Base-by-base conservation (phyloP, 1,284 basidiomycete species). In the Termitomyces sp. region DNA sequence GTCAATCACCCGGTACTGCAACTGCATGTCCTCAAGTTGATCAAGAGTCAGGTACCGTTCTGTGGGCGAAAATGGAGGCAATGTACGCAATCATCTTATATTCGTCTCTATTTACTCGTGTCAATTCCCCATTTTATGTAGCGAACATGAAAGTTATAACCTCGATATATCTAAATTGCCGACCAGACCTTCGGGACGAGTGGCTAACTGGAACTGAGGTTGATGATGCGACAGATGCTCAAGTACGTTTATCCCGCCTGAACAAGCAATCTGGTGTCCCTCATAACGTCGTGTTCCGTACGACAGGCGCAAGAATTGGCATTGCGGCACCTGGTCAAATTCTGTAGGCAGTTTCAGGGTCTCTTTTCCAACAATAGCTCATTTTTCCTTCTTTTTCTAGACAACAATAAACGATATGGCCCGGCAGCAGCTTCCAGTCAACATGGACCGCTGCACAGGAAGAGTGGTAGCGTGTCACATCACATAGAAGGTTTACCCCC, bases 111-210 rank as follows among this genome's bases (percentile, higher is more conserved):
- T 38, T 8, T 28, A 30, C 6, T 1, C 26, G 1, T 19, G 15
- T 28, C 3, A 28, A 33, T 2, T n/a, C 21, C 28, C 43, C 21
- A 24, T 40, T 52, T 47, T 41, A 50, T 54, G 26, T 65, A 96
- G 93, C 91, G 24, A 99, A 99, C 69, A 99, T 99, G 97, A 97
- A 98, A 72, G 92, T 98, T 58, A 99, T 99, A 67, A 99, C 97
- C 3, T 88, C 93, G 30, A 98, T 99, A 61, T 99, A 99, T 70
- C 78, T 99, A 57, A 97, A 98, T 66, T 98, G 95, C 68, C 81
- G 96, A 52, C 96, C 97, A 9, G 94, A 98, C 66, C 78, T 99
- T 50, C 83, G 96, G 38, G 97, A 99, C 70, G 97, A 99, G 67
- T 99, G 97, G 97, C 78, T 99, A 38, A 90, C 93, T 12, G 93